A percentile compares a stretch with the other conserved stretches of the same genome.
These are phyloP conservation scores for Penicillium dipodomyicola DNA, from an alignment of 495 filamentous ascomycete species.

Conservation along the genomic window DNA sequence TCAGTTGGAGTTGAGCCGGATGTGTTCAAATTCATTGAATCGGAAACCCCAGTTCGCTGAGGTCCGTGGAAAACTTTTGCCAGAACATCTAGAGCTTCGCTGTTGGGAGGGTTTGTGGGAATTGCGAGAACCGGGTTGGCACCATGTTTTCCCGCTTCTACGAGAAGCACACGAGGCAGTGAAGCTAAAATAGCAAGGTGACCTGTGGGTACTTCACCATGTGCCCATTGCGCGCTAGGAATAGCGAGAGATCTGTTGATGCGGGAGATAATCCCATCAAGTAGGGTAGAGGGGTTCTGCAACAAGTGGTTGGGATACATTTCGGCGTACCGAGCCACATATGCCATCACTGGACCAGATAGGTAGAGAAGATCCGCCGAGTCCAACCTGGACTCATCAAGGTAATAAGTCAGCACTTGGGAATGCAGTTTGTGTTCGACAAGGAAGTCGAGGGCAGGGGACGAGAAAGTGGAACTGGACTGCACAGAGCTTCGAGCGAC, in stretches of 20 bases:
- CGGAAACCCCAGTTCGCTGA: conserved; percentile 19
- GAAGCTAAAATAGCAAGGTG: conserved; percentile 57
- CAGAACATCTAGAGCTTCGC: conserved; percentile 54
- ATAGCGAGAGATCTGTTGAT: conserved; percentile 45
- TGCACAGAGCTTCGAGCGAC: conserved; percentile 32
- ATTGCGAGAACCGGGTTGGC: conserved; percentile 49
- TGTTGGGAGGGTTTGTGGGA: conserved; percentile 48
- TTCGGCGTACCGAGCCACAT: conserved; percentile 56
- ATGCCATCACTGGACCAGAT: conserved; percentile 53
- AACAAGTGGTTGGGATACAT: conserved; percentile 56
- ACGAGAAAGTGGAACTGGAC: conserved; percentile 45
- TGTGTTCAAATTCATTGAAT: conserved; percentile 34
- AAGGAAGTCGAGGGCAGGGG: conserved; percentile 56
- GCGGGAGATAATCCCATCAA: conserved; percentile 47
- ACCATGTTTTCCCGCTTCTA: conserved; percentile 47
- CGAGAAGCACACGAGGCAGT: conserved; percentile 54
- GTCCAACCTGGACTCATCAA: conserved; percentile 51
- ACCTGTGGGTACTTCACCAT: conserved; percentile 48
- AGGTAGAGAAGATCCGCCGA: conserved; percentile 52
- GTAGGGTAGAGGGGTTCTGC: conserved; percentile 35
- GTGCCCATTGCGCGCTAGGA: conserved; percentile 50
- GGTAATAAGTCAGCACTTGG: conserved; percentile 50
- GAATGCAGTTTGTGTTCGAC: conserved; percentile 50
- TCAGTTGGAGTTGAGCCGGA: conserved; percentile 40
- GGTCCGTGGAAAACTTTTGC: conserved; percentile 57